Base-by-base conservation (phyloP, 192 early-diverging fungal species). In the Backusella luteola region DNA sequence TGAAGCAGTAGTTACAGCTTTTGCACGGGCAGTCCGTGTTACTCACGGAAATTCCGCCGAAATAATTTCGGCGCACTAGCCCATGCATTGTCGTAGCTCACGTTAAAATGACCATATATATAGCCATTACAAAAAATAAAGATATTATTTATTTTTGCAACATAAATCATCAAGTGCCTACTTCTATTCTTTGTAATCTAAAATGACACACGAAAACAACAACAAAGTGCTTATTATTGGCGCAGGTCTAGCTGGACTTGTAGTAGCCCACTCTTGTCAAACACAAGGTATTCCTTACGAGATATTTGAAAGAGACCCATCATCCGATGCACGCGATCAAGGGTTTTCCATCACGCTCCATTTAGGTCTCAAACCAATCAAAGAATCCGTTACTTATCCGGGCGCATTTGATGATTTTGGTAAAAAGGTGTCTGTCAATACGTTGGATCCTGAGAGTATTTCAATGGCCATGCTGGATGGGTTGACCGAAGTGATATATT, bases 221-320 rank as follows among this genome's bases (percentile, higher is more conserved):
- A 36, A 39, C 34, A 68, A 77, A n/a, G 80, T 81, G 0, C 23
- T 77, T 3, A 81, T 81, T 23, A 67, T 77, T 4, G 76, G 76
- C 15, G 73, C 71, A 0, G 76, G 80, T 8, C 19, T 77, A 12
- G 52, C 72, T 46, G 79, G 76, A 14, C 67, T 81, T 5, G 17
- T 74, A 19, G 52, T 77, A 0, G 76, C 72, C 0, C 67, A 72
- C 14, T 35, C 73, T 15, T 38, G 77, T 29, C 41, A 74, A 34
- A 77, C 42, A 17, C 72, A 76, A 17, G 39, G 39, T 3, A 69
- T 81, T 42, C 67, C 71, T 8, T 81, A 68, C 17, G 15, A 34
- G 14, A 53, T 81, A 35, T 74, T 74, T 63, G 79, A 77, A 38
- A 23, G 80, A 34, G 79, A 75, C 6, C 19, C 67, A 68, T 67